These are phyloP conservation scores for Aureobasidium lini DNA, from an alignment of 2,329 filamentous ascomycete species.

Conservation along the genomic window DNA sequence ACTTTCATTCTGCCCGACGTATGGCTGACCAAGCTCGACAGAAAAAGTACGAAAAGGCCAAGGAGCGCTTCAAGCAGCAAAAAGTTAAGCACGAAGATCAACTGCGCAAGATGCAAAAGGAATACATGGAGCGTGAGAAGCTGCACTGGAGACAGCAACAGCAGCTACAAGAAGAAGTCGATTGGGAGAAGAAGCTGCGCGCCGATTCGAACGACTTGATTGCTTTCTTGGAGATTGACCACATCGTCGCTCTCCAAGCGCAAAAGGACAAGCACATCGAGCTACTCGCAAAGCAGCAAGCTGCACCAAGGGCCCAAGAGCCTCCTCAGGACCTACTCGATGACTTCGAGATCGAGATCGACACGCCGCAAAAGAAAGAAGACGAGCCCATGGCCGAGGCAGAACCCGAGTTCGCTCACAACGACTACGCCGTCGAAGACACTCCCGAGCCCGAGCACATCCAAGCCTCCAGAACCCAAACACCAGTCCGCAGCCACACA, in stretches of 20 bases:
- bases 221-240: slow-evolving; percentile 70
- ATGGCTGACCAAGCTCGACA: slow-evolving; percentile 20
- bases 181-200: slow-evolving; percentile 50
- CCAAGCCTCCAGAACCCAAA: background rate
- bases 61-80: slow-evolving; percentile 21
- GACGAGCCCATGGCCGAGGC: slow-evolving; percentile 1
- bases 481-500: slow-evolving; percentile 2
- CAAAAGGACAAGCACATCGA: slow-evolving; percentile 30
- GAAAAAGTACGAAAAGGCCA: slow-evolving; percentile 20
- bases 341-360: slow-evolving; percentile 2
- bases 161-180: slow-evolving; percentile 60
- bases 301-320: background rate
- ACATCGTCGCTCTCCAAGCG: slow-evolving; percentile 42
- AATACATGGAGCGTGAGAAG: slow-evolving; percentile 57
- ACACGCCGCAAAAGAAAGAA: background rate
- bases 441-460: slow-evolving; percentile 1
- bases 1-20: slow-evolving; percentile 9
- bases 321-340: background rate
- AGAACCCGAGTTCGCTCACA: background rate
- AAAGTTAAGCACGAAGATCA: slow-evolving; percentile 32
- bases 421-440: background rate
- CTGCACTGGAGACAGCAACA: slow-evolving; percentile 41
- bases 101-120: slow-evolving; percentile 33
- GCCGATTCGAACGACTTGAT: slow-evolving; percentile 64
- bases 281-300: slow-evolving; percentile 20